Conservation (phyloP, 306 rosid genomes). For the Acacia crassicarpa region DNA sequence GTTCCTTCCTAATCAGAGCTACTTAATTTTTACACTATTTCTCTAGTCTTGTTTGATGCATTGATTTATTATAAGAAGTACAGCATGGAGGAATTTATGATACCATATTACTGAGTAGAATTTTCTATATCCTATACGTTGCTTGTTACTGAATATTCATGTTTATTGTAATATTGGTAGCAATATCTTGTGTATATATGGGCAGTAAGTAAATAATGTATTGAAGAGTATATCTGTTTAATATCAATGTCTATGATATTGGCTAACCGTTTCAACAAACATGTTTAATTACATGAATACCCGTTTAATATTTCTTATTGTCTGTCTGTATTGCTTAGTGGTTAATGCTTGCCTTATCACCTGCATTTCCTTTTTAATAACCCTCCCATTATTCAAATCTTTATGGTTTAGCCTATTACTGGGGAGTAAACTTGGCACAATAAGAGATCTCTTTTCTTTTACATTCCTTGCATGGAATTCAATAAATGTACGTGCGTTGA, state of each 20-base stretch:
- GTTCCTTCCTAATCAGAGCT: slow-evolving; percentile 29
- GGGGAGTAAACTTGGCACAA: slow-evolving; percentile 7
- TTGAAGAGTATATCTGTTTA: neutral
- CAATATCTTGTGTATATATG: neutral
- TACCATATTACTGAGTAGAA: slow-evolving; percentile 11
- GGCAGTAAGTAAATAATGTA: neutral
- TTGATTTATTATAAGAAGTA: slow-evolving; percentile 6
- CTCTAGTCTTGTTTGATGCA: slow-evolving; percentile 18
- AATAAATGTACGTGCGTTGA: neutral
- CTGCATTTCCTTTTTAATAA: neutral
- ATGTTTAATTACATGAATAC: neutral
- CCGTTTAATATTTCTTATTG: neutral
- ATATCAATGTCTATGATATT: neutral
- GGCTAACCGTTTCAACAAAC: neutral
- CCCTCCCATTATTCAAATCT: neutral
- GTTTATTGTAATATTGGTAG: neutral
- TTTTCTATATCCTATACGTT: slow-evolving; percentile 11
- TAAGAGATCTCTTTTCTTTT: neutral
- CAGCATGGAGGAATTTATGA: slow-evolving; percentile 14
- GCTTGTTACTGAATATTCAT: slow-evolving; percentile 2
- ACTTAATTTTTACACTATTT: slow-evolving; percentile 15
- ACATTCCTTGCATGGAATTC: neutral
- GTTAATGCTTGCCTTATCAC: neutral
- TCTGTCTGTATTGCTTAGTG: neutral
- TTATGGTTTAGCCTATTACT: slow-evolving; percentile 12